A percentile compares a stretch with the other conserved stretches of the same genome.
Conservation (phyloP, 2,329 filamentous ascomycete genomes). For the Fusarium ambrosium region DNA sequence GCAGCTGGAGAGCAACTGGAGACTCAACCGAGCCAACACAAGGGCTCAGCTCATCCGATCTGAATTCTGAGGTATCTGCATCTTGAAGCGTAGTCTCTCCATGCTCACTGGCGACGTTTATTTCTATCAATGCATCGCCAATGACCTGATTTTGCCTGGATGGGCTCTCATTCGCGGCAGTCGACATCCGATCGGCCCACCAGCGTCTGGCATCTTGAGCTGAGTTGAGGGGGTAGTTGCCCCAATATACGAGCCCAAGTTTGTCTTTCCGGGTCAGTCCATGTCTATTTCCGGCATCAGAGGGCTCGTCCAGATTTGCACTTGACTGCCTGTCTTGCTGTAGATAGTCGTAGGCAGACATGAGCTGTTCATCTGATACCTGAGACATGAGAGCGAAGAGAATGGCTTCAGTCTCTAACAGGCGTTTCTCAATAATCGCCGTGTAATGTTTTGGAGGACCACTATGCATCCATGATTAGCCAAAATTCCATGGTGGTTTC, state of each 20-base stretch:
- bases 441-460: slow-evolving; percentile 1
- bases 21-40: background rate
- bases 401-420: background rate
- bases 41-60: background rate
- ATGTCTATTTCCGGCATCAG: background rate
- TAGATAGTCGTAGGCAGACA: background rate
- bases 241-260: background rate
- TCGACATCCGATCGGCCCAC: background rate
- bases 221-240: background rate
- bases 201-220: background rate
- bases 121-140: background rate
- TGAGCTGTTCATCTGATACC: background rate
- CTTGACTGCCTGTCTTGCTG: background rate
- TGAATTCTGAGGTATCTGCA: background rate
- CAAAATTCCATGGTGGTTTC: background rate
- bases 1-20: background rate
- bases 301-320: background rate
- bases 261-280: background rate
- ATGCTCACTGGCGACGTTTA: background rate
- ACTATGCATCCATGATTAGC: background rate
- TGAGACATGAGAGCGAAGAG: slow-evolving; percentile 1
- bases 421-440: background rate
- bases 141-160: background rate
- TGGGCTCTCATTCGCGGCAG: background rate
- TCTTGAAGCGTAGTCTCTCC: background rate